These are phyloP conservation scores for Aspergillus sp. DNA, from an alignment of 2,329 filamentous ascomycete genomes.

Conservation along the genomic window DNA sequence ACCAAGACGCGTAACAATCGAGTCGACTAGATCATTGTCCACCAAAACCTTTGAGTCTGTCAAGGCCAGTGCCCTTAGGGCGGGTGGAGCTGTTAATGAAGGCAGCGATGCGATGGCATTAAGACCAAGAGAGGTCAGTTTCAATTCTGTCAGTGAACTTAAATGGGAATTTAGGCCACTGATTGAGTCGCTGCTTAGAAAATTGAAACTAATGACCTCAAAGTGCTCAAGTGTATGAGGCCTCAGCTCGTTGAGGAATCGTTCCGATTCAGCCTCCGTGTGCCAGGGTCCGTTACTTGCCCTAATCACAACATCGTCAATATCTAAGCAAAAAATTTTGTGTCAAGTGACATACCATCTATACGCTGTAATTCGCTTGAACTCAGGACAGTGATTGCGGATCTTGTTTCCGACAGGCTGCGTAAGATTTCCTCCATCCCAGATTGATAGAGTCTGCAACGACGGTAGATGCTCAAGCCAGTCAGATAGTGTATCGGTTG, in stretches of 20 bases:
- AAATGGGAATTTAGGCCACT: conserved; percentile 47
- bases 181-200: conserved; percentile 50
- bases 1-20: conserved; percentile 46
- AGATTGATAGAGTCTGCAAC: conserved; percentile 54
- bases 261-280: conserved; percentile 53
- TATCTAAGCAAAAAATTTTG: conserved; percentile 5
- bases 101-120: conserved; percentile 38
- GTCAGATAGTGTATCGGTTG: conserved; percentile 46
- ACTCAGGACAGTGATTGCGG: conserved; percentile 52
- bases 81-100: conserved; percentile 15
- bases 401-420: conserved; percentile 51
- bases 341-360: conserved; percentile 33
- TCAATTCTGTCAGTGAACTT: conserved; percentile 49
- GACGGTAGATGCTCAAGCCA: conserved; percentile 56
- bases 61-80: conserved; percentile 45
- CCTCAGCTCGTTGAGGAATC: conserved; percentile 52
- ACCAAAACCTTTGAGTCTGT: conserved; percentile 39
- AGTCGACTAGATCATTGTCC: conserved; percentile 46
- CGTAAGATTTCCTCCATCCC: conserved; percentile 54
- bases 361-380: conserved; percentile 55
- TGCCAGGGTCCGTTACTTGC: conserved; percentile 26
- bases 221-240: conserved; percentile 55
- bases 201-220: conserved; percentile 50
- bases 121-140: conserved; percentile 43
- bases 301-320: conserved; percentile 23